Evolutionary conservation across 768 basidiomycete species (phyloP), one percentile per base, ranked within the genome.

Genomic region (Kwoniella sp.): DNA sequence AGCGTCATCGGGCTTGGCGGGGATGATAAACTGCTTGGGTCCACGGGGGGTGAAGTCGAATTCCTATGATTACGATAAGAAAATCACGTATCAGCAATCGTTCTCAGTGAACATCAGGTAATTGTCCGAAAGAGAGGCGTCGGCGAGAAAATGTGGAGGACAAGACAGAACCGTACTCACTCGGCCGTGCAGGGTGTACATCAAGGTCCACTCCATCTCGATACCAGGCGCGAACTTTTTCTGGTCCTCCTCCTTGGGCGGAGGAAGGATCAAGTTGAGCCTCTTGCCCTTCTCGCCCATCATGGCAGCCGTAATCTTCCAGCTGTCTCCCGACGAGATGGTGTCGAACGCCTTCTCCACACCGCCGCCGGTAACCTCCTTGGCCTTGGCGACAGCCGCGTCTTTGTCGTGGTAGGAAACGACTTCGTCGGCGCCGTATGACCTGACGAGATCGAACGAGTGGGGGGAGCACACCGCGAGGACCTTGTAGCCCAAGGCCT

Each of bases 361-460:
- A 5, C 67, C 67, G 12, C 69, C 71, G 29, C 63, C 66, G 9
- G 76, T 68, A 53, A 75, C 65, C 37, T 56, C 25, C 58, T 61
- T 63, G 53, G 74, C 71, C 37, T 71, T 45, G 26, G 62, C 38
- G 45, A 66, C 29, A 29, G 68, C 57, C 20, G 61, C 55, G 23
- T 70, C 70, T 13, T 53, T 60, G 51, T 71, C 62, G 41, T 69
- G 63, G 62, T 78, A 78, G 75, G 87, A 85, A 50, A 84, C 82
- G 22, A 82, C 81, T 20, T 71, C 78, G 48, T 80, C 76, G 12
- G 83, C 83, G 23, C 83, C 77, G 51, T 82, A 75, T 0, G 75
- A 70, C 68, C 79, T 81, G 59, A 82, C 72, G 23, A 83, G 76
- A 12, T 75, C 78, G 65, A 73, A 76, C 63, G 82, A 81, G 50